Evolutionary conservation across 2,329 filamentous ascomycete species (phyloP).

Genomic region (Aspergillus amoenus): DNA sequence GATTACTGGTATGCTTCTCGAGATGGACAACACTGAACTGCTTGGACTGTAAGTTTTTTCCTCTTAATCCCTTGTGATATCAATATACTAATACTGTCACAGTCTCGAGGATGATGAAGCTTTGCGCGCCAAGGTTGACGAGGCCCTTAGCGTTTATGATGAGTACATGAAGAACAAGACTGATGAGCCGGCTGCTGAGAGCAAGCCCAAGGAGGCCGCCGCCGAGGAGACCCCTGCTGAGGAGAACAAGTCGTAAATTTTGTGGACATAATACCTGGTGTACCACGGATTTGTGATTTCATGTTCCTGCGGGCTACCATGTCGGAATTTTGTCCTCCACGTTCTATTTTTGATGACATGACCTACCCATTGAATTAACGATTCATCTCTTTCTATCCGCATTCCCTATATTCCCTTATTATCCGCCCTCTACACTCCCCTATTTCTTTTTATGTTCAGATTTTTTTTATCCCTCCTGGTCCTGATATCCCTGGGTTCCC

Average conservation of each 20-base stretch:
- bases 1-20: constrained; percentile 98
- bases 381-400: constrained; percentile 21
- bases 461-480: constrained; percentile 30
- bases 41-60: constrained; percentile 79
- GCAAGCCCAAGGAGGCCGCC: constrained; percentile 45
- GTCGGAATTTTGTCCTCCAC: constrained; percentile 30
- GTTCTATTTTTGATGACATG: constrained; percentile 39
- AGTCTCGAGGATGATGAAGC: constrained; percentile 88
- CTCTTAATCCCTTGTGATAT: not conserved
- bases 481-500: constrained; percentile 45
- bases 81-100: constrained; percentile 14
- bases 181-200: constrained; percentile 43
- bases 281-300: not conserved
- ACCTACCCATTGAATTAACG: constrained; percentile 26
- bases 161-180: constrained; percentile 93
- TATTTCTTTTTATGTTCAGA: constrained; percentile 23
- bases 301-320: constrained; percentile 19
- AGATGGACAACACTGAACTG: constrained; percentile 97
- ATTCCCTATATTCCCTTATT: constrained; percentile 13
- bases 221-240: constrained; percentile 35
- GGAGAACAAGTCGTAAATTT: constrained; percentile 42
- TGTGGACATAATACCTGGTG: not conserved
- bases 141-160: constrained; percentile 95
- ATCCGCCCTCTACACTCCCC: constrained; percentile 19
- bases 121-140: constrained; percentile 92